phyloP scores from a whole-genome alignment of 2,329 filamentous ascomycete genomes.

The Graphiopsis chlorocephala region DNA sequence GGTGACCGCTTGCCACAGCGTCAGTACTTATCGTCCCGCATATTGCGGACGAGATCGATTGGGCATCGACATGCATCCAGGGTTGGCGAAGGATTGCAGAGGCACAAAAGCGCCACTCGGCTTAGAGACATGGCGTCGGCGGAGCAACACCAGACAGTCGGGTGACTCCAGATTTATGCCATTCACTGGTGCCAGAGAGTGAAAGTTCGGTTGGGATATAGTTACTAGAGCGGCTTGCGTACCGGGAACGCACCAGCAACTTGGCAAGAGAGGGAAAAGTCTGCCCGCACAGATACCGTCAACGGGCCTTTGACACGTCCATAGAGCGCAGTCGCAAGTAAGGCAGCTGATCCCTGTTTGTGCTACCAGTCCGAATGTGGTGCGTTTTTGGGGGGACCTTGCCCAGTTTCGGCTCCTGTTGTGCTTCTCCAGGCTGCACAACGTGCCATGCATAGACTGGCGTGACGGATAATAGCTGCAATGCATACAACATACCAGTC shows the following conservation, averaged over 20 bases:
- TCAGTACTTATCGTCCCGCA: not conserved
- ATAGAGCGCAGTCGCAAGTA: not conserved
- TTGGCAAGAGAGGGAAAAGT: not conserved
- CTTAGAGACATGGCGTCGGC: not conserved
- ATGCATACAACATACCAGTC: too few species aligned
- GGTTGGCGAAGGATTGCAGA: not conserved
- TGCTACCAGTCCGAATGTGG: not conserved
- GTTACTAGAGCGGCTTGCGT: not conserved
- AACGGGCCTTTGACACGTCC: not conserved
- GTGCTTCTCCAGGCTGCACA: not conserved
- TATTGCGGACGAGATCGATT: not conserved
- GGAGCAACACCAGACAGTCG: not conserved
- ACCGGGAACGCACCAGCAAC: too few species aligned
- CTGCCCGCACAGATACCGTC: not conserved
- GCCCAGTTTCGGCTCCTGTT: too few species aligned
- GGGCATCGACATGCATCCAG: not conserved
- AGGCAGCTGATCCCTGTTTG: not conserved
- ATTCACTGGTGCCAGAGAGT: not conserved
- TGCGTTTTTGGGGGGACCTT: not conserved
- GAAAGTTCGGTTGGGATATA: not conserved
- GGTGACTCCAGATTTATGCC: not conserved
- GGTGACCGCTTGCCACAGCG: not conserved
- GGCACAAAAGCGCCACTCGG: not conserved
- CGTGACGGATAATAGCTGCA: too few species aligned
- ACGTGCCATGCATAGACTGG: too few species aligned